phyloP scores from a whole-genome alignment of 805 yeast genomes.

The Yarrowia keelungensis region DNA sequence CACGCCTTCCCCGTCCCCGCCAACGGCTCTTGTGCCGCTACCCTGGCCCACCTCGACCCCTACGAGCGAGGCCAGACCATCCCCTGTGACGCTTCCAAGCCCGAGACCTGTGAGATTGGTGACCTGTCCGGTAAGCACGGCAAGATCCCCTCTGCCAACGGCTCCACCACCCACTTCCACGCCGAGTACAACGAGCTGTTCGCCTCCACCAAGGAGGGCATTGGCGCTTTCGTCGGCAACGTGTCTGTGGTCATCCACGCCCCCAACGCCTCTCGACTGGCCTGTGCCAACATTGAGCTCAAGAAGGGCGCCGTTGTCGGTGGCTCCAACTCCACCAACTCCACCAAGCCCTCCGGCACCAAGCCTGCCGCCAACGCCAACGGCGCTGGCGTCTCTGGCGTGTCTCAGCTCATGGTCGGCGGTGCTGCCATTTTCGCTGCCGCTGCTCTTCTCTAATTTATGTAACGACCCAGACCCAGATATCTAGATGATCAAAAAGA shows the following conservation, averaged over 20 bases:
- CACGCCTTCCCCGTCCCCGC: slow-evolving; percentile 64
- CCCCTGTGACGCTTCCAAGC: slow-evolving; percentile 59
- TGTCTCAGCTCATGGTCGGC: slow-evolving; percentile 31
- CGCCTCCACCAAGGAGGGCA: slow-evolving; percentile 63
- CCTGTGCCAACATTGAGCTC: slow-evolving; percentile 63
- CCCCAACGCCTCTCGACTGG: slow-evolving; percentile 61
- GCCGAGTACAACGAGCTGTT: slow-evolving; percentile 68
- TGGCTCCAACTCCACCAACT: slow-evolving; percentile 28
- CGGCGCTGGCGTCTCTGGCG: slow-evolving; percentile 29
- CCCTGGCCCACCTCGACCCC: slow-evolving; percentile 70
- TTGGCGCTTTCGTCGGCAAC: slow-evolving; percentile 62
- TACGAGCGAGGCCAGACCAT: slow-evolving; percentile 57
- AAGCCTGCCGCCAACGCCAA: slow-evolving; percentile 19
- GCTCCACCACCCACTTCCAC: slow-evolving; percentile 51
- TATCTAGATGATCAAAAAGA: slow-evolving; percentile 8
- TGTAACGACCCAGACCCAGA: slow-evolving; percentile 23
- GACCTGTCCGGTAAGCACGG: slow-evolving; percentile 84
- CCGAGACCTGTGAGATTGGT: slow-evolving; percentile 73
- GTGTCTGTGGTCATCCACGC: slow-evolving; percentile 59
- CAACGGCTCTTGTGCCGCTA: slow-evolving; percentile 60
- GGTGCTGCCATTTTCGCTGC: slow-evolving; percentile 33
- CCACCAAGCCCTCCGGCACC: slow-evolving; percentile 19
- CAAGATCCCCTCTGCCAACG: slow-evolving; percentile 63
- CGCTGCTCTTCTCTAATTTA: slow-evolving; percentile 34
- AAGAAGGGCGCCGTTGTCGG: slow-evolving; percentile 22